These are phyloP conservation scores for Plectranthus barbatus DNA, from an alignment of 257 asterid species.

Conservation along the genomic window DNA sequence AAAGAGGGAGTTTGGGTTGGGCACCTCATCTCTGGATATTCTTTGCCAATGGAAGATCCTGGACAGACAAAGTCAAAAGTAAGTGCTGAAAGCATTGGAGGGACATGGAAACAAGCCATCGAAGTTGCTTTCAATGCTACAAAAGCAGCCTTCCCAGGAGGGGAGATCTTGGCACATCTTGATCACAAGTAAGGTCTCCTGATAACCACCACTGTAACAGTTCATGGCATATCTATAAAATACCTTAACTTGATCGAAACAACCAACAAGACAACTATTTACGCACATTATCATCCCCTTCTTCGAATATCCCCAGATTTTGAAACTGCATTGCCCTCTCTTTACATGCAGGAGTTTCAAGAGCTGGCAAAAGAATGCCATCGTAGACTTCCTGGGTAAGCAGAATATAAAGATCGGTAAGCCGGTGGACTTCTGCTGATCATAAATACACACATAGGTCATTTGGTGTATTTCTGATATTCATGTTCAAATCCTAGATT, in stretches of 20 bases:
- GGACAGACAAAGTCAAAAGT: constrained; percentile 41
- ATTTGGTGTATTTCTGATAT: not conserved
- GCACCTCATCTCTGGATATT: constrained; percentile 88
- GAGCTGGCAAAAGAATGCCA: constrained; percentile 91
- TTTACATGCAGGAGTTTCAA: constrained; percentile 74
- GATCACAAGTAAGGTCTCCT: constrained; percentile 72
- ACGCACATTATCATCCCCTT: too few species aligned
- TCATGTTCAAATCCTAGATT: not conserved
- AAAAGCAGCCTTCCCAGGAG: constrained; percentile 76
- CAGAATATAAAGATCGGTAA: constrained; percentile 66
- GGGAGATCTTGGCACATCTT: constrained; percentile 79
- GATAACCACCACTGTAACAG: not conserved
- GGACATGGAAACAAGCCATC: constrained; percentile 86
- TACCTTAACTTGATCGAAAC: not conserved
- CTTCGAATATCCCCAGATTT: not conserved
- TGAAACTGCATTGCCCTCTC: not conserved
- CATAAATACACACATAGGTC: not conserved
- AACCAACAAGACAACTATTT: not conserved
- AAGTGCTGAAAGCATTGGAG: constrained; percentile 49
- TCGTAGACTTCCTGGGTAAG: constrained; percentile 42
- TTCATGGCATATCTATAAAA: too few species aligned
- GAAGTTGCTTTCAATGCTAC: constrained; percentile 77
- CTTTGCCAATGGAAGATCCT: constrained; percentile 97
- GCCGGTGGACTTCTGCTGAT: constrained; percentile 70
- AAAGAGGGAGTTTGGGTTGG: constrained; percentile 79